phyloP scores from a whole-genome alignment of 2,329 filamentous ascomycete genomes.

The Diaporthe velutina region DNA sequence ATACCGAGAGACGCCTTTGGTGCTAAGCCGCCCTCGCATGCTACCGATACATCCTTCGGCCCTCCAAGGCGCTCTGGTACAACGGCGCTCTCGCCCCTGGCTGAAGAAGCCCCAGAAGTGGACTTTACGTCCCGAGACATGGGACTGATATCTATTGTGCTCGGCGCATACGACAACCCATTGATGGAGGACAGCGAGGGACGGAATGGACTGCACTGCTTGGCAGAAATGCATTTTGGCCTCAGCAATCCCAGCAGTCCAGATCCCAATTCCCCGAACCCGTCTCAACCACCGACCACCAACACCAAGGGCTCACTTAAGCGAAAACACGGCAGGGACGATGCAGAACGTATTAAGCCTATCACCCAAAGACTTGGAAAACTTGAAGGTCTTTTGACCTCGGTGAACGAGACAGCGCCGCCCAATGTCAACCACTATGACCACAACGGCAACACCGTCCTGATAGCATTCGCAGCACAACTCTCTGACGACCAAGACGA shows the following conservation, averaged over 20 bases:
- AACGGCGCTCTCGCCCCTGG: conserved; percentile 37
- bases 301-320: conserved; percentile 44
- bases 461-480: conserved; percentile 67
- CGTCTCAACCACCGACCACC: conserved; percentile 40
- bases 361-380: conserved; percentile 42
- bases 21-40: conserved; percentile 46
- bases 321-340: conserved; percentile 53
- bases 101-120: conserved; percentile 40
- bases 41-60: conserved; percentile 14
- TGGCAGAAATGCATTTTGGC: conserved; percentile 66
- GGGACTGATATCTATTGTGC: conserved; percentile 54
- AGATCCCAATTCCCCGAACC: conserved; percentile 43
- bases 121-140: conserved; percentile 49
- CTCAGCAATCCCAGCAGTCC: conserved; percentile 33
- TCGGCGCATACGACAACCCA: conserved; percentile 49
- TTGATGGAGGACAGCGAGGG: conserved; percentile 58
- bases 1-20: conserved; percentile 65
- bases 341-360: conserved; percentile 44
- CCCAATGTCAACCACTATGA: conserved; percentile 66
- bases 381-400: conserved; percentile 48
- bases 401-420: not conserved
- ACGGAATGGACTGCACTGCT: conserved; percentile 69
- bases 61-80: conserved; percentile 37
- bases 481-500: conserved; percentile 65
- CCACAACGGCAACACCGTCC: conserved; percentile 62